Evolutionary conservation across 164 flowering plant species (phyloP).

Genomic region (Saururus chinensis): DNA sequence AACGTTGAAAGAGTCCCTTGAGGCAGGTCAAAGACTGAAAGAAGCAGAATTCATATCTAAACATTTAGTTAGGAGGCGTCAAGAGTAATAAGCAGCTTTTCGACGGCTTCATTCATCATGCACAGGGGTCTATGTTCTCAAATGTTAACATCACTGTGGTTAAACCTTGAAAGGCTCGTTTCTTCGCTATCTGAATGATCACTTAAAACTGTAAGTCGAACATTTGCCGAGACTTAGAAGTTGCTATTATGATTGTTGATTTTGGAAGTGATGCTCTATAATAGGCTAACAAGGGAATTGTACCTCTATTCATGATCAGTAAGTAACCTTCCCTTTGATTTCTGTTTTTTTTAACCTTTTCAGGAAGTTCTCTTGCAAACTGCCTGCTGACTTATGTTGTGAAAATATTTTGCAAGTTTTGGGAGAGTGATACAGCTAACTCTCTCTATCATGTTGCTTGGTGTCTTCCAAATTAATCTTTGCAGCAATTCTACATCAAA

Average conservation of each 20-base stretch:
- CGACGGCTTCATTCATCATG: too few relatives aligned
- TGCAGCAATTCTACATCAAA: too few relatives aligned
- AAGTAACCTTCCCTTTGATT: too few relatives aligned
- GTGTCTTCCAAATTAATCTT: too few relatives aligned
- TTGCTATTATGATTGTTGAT: background rate
- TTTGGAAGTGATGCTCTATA: background rate
- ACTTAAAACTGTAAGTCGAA: background rate
- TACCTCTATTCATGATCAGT: background rate
- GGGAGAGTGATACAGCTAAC: too few relatives aligned
- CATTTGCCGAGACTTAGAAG: background rate
- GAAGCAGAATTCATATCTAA: slow-evolving; percentile 59
- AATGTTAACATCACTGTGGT: background rate
- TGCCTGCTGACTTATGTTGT: too few relatives aligned
- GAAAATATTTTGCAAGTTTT: too few relatives aligned
- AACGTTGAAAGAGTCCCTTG: slow-evolving; percentile 27
- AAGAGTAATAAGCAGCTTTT: background rate
- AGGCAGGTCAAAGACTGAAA: slow-evolving; percentile 28
- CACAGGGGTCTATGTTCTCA: too few relatives aligned
- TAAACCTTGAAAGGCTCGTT: background rate
- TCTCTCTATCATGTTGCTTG: too few relatives aligned
- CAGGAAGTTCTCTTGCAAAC: too few relatives aligned
- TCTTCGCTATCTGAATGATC: background rate
- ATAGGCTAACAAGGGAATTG: background rate
- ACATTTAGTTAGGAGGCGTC: background rate
- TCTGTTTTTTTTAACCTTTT: too few relatives aligned